Evolutionary conservation across 129 eudicot species (phyloP).

Genomic region (Ambrosia trifida): DNA sequence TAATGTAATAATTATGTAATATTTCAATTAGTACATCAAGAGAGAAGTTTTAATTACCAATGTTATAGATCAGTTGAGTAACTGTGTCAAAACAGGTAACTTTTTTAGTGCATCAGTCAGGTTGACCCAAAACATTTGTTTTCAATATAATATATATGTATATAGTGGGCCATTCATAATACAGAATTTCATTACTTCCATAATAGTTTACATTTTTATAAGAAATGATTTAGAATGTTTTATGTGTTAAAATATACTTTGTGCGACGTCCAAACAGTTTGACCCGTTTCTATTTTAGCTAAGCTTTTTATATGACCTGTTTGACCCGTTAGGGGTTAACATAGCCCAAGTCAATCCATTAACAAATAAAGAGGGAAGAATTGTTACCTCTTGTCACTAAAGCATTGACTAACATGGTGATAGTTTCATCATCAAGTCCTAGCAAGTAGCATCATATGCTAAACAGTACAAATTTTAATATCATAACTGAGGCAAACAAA

Average conservation of each 20-base stretch:
- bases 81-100: background rate
- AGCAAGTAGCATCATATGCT: background rate
- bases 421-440: constrained; percentile 9
- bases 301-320: background rate
- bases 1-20: background rate
- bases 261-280: background rate
- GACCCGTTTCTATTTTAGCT: background rate
- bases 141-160: background rate
- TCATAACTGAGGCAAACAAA: background rate
- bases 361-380: background rate
- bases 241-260: background rate
- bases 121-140: background rate
- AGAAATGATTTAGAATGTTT: background rate
- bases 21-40: background rate
- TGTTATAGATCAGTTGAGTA: background rate
- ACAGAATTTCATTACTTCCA: background rate
- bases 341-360: background rate
- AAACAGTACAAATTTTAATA: background rate
- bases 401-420: background rate
- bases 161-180: background rate
- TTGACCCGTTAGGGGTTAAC: background rate
- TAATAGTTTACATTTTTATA: background rate
- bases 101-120: background rate
- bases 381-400: background rate
- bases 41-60: background rate